Conservation (phyloP, 2,329 filamentous ascomycete genomes). For the Penicillium sp. region DNA sequence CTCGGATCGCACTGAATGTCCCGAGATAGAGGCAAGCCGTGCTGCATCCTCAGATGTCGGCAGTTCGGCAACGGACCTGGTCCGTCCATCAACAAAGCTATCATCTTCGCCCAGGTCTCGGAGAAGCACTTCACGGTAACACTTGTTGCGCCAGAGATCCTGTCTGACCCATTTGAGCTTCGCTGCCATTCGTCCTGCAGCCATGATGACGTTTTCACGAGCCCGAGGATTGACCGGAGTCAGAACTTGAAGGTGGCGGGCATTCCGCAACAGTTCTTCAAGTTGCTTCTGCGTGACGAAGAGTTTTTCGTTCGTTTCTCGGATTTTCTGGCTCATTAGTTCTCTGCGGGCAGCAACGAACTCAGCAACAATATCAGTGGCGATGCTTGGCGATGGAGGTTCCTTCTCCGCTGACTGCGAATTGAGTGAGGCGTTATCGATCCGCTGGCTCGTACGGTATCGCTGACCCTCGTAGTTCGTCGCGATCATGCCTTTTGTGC, state of each 20-base stretch:
- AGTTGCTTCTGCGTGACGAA: slow-evolving; percentile 71
- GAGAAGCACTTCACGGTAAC: slow-evolving; percentile 82
- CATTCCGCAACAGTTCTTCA: slow-evolving; percentile 81
- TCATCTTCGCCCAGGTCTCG: slow-evolving; percentile 81
- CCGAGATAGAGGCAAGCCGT: slow-evolving; percentile 17
- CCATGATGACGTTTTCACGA: slow-evolving; percentile 79
- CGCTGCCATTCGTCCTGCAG: slow-evolving; percentile 79
- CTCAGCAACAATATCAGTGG: slow-evolving; percentile 78
- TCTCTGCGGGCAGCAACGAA: slow-evolving; percentile 79
- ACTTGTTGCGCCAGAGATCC: slow-evolving; percentile 89
- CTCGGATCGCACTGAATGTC: slow-evolving; percentile 20
- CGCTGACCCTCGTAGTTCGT: slow-evolving; percentile 81
- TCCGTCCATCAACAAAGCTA: slow-evolving; percentile 13
- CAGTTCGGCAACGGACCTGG: slow-evolving; percentile 30
- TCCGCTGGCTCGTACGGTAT: slow-evolving; percentile 56
- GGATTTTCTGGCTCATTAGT: slow-evolving; percentile 80
- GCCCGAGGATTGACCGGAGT: slow-evolving; percentile 91
- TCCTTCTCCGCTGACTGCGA: slow-evolving; percentile 69
- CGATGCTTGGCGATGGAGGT: slow-evolving; percentile 71
- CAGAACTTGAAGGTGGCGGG: slow-evolving; percentile 82
- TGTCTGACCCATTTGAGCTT: slow-evolving; percentile 92
- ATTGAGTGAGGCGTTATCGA: slow-evolving; percentile 60
- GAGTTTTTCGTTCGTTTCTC: slow-evolving; percentile 78
- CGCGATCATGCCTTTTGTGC: slow-evolving; percentile 83
- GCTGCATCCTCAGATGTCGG: slow-evolving; percentile 12